Conservation (phyloP, 139 green algal species). For the Klebsormidium nitens region DNA sequence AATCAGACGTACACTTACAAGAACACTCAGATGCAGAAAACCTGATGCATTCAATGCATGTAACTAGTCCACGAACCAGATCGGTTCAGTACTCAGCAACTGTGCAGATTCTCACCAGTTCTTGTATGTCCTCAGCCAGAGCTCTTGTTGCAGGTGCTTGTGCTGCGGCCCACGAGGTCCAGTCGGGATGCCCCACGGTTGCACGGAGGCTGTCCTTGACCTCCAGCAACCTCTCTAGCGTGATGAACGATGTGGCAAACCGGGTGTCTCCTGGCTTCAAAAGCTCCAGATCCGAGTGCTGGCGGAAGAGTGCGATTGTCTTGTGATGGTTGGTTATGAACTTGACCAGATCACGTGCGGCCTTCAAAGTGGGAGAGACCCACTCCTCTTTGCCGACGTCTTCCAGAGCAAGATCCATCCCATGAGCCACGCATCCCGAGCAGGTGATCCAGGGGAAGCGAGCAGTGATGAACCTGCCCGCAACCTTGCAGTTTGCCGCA, state of each 20-base stretch:
- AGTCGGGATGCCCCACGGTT: not conserved
- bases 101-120: too few species aligned
- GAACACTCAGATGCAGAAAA: too few species aligned
- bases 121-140: too few species aligned
- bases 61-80: too few species aligned
- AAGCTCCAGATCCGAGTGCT: not conserved
- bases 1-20: too few species aligned
- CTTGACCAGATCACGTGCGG: not conserved
- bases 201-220: not conserved
- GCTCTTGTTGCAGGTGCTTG: too few species aligned
- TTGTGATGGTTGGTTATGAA: slow-evolving; percentile 1
- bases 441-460: not conserved
- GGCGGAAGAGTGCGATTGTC: not conserved
- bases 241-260: slow-evolving; percentile 11
- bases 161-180: not conserved
- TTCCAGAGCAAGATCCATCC: not conserved
- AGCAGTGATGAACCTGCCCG: not conserved
- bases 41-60: too few species aligned
- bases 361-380: not conserved
- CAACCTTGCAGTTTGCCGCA: not conserved
- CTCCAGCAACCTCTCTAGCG: not conserved
- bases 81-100: too few species aligned
- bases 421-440: not conserved
- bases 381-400: not conserved
- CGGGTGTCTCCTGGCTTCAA: slow-evolving; percentile 8